A percentile compares a stretch with the other conserved stretches of the same genome.
Conservation (phyloP, 768 basidiomycete species). For the Psilocybe cyanescens region DNA sequence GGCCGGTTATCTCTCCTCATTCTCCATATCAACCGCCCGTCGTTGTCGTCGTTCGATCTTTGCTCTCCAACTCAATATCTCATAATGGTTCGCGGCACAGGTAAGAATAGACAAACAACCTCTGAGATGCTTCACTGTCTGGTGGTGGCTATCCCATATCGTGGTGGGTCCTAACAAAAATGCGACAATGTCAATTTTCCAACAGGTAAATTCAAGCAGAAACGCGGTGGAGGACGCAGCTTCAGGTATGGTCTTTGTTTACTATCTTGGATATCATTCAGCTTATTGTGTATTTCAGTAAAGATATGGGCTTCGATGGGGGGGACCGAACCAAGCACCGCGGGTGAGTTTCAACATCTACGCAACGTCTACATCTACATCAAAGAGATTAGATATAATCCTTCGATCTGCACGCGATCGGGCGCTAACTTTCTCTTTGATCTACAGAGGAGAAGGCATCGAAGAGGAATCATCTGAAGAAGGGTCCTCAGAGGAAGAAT, state of each 20-base stretch:
- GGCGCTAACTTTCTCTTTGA: slow-evolving; percentile 3
- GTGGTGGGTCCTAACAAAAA: too few species aligned
- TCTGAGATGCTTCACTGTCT: background rate
- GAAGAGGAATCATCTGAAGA: slow-evolving; percentile 41
- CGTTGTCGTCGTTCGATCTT: background rate
- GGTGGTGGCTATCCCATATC: background rate
- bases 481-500: slow-evolving; percentile 47
- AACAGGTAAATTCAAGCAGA: slow-evolving; percentile 81
- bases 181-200: background rate
- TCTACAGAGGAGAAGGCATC: slow-evolving; percentile 9
- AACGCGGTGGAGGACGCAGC: slow-evolving; percentile 85
- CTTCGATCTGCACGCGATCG: background rate
- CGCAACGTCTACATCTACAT: background rate
- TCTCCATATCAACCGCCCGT: slow-evolving; percentile 3
- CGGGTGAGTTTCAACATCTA: slow-evolving; percentile 39
- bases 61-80: slow-evolving; percentile 12
- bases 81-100: slow-evolving; percentile 56
- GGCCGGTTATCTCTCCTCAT: slow-evolving; percentile 18
- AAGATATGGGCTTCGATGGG: slow-evolving; percentile 60
- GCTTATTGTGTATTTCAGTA: slow-evolving; percentile 40
- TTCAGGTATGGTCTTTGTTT: slow-evolving; percentile 59
- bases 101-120: slow-evolving; percentile 27
- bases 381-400: background rate
- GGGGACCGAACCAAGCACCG: slow-evolving; percentile 37
- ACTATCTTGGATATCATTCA: slow-evolving; percentile 3